These are phyloP conservation scores for Stromatinia cepivora DNA, from an alignment of 2,329 filamentous ascomycete genomes.

Conservation along the genomic window DNA sequence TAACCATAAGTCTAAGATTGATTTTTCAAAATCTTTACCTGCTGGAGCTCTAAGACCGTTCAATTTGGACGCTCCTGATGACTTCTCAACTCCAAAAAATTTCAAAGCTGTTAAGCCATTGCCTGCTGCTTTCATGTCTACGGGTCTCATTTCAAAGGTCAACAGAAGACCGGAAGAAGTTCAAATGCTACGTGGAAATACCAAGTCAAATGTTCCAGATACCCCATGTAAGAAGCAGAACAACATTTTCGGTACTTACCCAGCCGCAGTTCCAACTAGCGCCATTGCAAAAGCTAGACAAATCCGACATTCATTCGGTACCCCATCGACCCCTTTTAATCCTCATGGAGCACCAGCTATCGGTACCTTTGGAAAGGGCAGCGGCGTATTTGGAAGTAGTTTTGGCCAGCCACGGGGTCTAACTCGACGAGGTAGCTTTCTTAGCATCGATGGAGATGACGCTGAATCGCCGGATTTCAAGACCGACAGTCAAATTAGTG, in stretches of 20 bases:
- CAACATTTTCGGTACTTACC: constrained; percentile 67
- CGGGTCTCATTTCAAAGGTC: constrained; percentile 91
- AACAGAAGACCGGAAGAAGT: constrained; percentile 77
- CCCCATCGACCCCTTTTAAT: constrained; percentile 80
- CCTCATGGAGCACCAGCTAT: constrained; percentile 50
- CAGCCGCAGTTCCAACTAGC: constrained; percentile 57
- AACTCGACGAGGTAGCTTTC: constrained; percentile 63
- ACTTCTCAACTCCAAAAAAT: constrained; percentile 71
- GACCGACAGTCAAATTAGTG: constrained; percentile 59
- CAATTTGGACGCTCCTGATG: constrained; percentile 46
- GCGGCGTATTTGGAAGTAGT: constrained; percentile 61
- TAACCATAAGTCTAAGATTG: constrained; percentile 51
- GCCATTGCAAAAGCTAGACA: constrained; percentile 61
- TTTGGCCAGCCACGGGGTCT: constrained; percentile 46
- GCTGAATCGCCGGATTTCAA: constrained; percentile 54
- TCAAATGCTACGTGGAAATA: constrained; percentile 49
- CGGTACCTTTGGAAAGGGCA: constrained; percentile 54
- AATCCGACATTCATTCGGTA: constrained; percentile 71
- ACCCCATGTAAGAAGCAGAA: constrained; percentile 93
- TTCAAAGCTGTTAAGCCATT: constrained; percentile 77
- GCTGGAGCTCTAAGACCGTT: constrained; percentile 58
- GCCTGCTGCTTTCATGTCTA: constrained; percentile 87
- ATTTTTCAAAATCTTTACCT: constrained; percentile 76
- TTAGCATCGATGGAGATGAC: constrained; percentile 74
- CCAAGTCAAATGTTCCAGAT: constrained; percentile 77